These are phyloP conservation scores for Talaromyces stipitatus DNA, from an alignment of 495 filamentous ascomycete genomes.

Conservation along the genomic window DNA sequence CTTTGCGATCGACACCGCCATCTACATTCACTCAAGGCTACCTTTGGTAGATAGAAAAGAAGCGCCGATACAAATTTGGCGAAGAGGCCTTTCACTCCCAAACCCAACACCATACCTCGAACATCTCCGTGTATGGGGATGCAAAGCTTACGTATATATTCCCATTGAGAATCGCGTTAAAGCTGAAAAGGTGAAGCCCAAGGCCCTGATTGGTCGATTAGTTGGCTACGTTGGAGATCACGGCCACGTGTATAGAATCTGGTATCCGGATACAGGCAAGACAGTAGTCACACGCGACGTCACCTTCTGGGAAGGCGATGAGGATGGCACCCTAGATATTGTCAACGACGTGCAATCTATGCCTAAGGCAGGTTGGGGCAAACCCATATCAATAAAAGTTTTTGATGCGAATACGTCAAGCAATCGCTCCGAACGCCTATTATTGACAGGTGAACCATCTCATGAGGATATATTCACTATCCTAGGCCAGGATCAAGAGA, in stretches of 20 bases:
- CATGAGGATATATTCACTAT: background rate
- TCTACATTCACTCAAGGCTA: background rate
- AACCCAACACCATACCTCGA: background rate
- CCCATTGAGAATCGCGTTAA: background rate
- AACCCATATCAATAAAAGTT: too few relatives aligned
- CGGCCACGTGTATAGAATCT: background rate
- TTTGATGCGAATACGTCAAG: background rate
- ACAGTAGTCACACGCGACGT: background rate
- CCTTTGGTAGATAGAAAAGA: background rate
- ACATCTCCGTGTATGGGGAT: constrained; percentile 2
- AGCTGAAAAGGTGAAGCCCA: background rate
- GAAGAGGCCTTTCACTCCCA: background rate
- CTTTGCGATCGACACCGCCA: background rate
- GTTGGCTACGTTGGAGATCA: constrained; percentile 1
- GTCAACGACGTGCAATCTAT: background rate
- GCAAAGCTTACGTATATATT: background rate
- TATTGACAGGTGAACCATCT: background rate
- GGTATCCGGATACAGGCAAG: background rate
- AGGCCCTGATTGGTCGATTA: background rate
- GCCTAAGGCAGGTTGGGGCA: background rate
- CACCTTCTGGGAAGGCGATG: constrained; percentile 3
- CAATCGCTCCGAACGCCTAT: too few relatives aligned
- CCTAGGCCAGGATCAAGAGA: too few relatives aligned
- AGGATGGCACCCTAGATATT: background rate
- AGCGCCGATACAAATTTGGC: background rate